phyloP scores from a whole-genome alignment of 169 alveolate species.

The Plasmodium sp. region DNA sequence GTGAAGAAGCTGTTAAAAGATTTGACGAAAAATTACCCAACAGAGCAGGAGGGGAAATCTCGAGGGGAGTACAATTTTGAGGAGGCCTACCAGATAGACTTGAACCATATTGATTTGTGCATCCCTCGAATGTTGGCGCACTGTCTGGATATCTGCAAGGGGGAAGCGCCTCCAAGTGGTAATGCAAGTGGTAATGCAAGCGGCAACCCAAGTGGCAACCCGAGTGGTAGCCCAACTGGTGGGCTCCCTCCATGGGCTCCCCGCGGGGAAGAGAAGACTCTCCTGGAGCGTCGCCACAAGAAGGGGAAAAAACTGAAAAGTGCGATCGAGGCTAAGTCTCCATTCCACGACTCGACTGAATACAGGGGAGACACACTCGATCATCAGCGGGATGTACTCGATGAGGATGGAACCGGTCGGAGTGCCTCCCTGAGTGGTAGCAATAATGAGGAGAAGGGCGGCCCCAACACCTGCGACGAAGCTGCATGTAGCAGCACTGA shows the following conservation, averaged over 20 bases:
- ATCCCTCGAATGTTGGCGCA: constrained; percentile 6
- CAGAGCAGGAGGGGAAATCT: constrained; percentile 23
- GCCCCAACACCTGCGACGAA: not conserved
- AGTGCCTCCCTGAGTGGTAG: not conserved
- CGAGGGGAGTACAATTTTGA: constrained; percentile 20
- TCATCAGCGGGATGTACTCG: not conserved
- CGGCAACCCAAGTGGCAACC: too few species aligned
- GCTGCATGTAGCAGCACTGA: not conserved
- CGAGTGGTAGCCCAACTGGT: not conserved
- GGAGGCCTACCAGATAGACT: constrained; percentile 43
- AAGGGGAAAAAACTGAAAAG: not conserved
- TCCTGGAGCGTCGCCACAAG: not conserved
- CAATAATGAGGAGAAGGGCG: not conserved
- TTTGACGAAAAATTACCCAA: constrained; percentile 2
- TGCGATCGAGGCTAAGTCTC: not conserved
- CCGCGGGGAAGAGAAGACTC: not conserved
- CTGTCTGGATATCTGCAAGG: not conserved
- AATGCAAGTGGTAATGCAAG: too few species aligned
- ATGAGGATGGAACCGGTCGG: not conserved
- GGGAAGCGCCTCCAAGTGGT: not conserved
- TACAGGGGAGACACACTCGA: not conserved
- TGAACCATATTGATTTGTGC: constrained; percentile 28
- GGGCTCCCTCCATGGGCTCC: not conserved
- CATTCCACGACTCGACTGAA: not conserved
- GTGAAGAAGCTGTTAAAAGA: constrained; percentile 24